Evolutionary conservation across 1,139 yeast species (phyloP).

Genomic region (Sugiyamaella paludigena): DNA sequence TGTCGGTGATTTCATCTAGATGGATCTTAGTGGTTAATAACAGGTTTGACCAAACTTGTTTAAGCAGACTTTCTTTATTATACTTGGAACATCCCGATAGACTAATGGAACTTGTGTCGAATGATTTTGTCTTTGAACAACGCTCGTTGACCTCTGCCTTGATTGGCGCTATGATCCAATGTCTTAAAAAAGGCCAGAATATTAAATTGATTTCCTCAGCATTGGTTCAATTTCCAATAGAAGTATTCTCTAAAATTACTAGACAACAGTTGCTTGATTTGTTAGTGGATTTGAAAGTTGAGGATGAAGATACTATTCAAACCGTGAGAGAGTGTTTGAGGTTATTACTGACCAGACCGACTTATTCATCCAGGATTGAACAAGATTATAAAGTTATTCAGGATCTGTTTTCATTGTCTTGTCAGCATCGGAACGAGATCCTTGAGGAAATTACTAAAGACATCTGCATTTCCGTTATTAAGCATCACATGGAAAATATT

Average conservation of each 20-base stretch:
- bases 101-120: constrained; percentile 19
- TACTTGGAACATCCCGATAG: constrained; percentile 19
- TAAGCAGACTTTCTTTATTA: constrained; percentile 18
- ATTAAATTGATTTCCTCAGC: constrained; percentile 4
- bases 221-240: constrained; percentile 20
- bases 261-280: constrained; percentile 13
- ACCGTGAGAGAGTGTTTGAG: constrained; percentile 2
- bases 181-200: constrained; percentile 6
- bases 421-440: neutral
- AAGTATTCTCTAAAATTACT: constrained; percentile 17
- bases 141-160: constrained; percentile 18
- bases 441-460: constrained; percentile 10
- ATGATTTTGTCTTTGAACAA: constrained; percentile 28
- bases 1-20: constrained; percentile 24
- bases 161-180: constrained; percentile 13
- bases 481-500: constrained; percentile 11
- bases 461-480: constrained; percentile 11
- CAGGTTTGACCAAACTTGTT: constrained; percentile 20
- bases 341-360: constrained; percentile 15
- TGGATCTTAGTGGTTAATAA: constrained; percentile 30
- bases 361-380: constrained; percentile 16
- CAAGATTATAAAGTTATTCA: constrained; percentile 12
- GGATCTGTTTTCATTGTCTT: constrained; percentile 13
- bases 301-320: neutral
- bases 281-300: constrained; percentile 1